Evolutionary conservation across 164 flowering plant species (phyloP), one percentile per base, ranked within the genome.

Genomic region (Umbellularia californica): DNA sequence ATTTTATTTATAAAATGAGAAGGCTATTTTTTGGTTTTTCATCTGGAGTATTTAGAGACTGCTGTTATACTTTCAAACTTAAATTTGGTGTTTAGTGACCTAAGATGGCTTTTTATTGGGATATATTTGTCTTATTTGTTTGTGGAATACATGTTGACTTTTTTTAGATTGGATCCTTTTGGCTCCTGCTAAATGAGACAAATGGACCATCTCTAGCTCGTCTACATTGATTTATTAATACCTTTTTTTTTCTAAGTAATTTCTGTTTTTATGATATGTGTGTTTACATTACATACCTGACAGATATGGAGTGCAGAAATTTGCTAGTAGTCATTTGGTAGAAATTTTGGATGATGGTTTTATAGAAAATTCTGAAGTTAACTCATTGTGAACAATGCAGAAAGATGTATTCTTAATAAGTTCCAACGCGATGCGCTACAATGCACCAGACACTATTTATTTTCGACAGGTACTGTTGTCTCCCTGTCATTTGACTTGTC

Each of bases 351-450:
- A 55, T 20, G 17, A 15, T 3, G 20, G 47, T 67, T 67, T 27
- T 25, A 5, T 6, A 30, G n/a, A 67, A 55, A 30, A 5, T 28
- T 67, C 69, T 67, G 47, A 30, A 11, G 20, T 64, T 14, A 23
- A 14, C 30, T 19, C 17, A 67, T 67, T 67, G 69, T 65, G 5
- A 65, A n/a, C 30, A 76, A 3, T 86, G 90, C 99, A 95, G 99
- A 83, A 82, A 65, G 99, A 95, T 67, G 84, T 93, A 13, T 84
- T 83, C 69, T 81, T 93, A 76, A 92, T 95, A 70, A 88, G 93
- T 78, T 82, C 96, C 69, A 95, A 95, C 83, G 99, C 98, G 68
- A 93, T 93, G 99, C 84, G 86, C 78, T 95, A 95, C 77, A 95
- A 95, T 85, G 75, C 98, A 66, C 82, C 92, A 12, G 94, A 92